A percentile compares a stretch with the other conserved stretches of the same genome.
Evolutionary conservation across 148 eudicot species (phyloP).

Genomic region (Bassia scoparia): DNA sequence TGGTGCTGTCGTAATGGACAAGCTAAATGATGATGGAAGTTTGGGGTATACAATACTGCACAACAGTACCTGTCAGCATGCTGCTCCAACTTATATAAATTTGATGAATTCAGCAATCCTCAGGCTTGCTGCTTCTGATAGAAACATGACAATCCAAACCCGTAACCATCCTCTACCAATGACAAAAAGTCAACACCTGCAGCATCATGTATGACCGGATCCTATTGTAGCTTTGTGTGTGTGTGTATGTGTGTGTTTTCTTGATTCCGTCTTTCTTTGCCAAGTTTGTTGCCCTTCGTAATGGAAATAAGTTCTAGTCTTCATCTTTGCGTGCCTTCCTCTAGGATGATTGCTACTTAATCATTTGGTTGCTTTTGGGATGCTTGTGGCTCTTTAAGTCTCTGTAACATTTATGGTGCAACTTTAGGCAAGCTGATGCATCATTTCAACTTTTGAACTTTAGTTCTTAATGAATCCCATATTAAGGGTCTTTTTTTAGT

Average conservation of each 20-base stretch:
- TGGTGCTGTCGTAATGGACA: conserved; percentile 89
- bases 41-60: conserved; percentile 85
- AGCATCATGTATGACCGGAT: conserved; percentile 68
- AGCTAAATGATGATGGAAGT: conserved; percentile 63
- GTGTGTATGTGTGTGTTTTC: not conserved
- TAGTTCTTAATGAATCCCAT: no score
- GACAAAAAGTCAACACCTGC: conserved; percentile 90
- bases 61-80: conserved; percentile 97
- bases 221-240: not conserved
- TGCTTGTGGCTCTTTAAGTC: not conserved
- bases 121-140: conserved; percentile 64
- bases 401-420: no score
- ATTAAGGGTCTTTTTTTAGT: not conserved
- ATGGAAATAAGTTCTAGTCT: not conserved
- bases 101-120: conserved; percentile 91
- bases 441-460: no score
- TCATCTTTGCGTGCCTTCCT: not conserved
- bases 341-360: conserved; percentile 4
- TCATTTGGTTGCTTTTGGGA: not conserved
- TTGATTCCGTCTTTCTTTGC: not conserved
- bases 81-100: conserved; percentile 88
- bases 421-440: no score
- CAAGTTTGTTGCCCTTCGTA: not conserved
- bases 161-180: conserved; percentile 90
- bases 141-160: conserved; percentile 85